Conservation (phyloP, 768 basidiomycete genomes). For the Suillus subaureus region DNA sequence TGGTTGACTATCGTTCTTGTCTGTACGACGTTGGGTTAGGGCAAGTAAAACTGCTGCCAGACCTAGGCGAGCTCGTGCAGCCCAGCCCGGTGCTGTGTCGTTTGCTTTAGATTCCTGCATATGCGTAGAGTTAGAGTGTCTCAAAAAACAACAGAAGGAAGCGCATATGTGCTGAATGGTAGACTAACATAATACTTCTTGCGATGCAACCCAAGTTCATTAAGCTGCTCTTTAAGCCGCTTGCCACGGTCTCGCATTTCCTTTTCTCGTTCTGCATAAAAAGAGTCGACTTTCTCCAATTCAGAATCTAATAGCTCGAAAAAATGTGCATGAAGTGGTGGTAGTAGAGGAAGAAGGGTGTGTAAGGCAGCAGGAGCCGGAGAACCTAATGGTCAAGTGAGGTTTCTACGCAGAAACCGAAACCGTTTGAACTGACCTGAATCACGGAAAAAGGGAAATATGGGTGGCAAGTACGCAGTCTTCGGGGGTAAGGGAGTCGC, state of each 20-base stretch:
- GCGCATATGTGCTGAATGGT: not conserved
- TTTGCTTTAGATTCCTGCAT: conserved; percentile 8
- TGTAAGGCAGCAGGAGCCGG: conserved; percentile 38
- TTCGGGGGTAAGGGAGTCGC: conserved; percentile 7
- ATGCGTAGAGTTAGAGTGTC: not conserved
- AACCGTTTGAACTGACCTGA: conserved; percentile 14
- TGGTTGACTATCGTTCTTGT: not conserved
- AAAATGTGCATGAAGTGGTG: conserved; percentile 67
- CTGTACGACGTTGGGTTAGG: not conserved
- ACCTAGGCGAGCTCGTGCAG: conserved; percentile 11
- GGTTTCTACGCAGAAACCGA: not conserved
- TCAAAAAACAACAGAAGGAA: conserved; percentile 4
- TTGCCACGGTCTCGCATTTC: conserved; percentile 54
- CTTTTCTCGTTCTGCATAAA: conserved; percentile 74
- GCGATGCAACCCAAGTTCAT: conserved; percentile 73
- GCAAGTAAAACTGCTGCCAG: conserved; percentile 13
- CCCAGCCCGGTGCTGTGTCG: conserved; percentile 14
- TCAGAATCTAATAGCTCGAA: conserved; percentile 78
- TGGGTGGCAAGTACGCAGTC: conserved; percentile 11
- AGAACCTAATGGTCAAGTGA: conserved; percentile 14
- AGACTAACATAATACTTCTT: conserved; percentile 54
- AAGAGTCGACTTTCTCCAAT: conserved; percentile 82
- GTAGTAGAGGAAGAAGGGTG: conserved; percentile 55
- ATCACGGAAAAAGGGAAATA: conserved; percentile 10
- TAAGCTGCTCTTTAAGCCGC: conserved; percentile 65